Base-by-base conservation (phyloP, 2,329 filamentous ascomycete genomes). In the Tolypocladium pustulatum region DNA sequence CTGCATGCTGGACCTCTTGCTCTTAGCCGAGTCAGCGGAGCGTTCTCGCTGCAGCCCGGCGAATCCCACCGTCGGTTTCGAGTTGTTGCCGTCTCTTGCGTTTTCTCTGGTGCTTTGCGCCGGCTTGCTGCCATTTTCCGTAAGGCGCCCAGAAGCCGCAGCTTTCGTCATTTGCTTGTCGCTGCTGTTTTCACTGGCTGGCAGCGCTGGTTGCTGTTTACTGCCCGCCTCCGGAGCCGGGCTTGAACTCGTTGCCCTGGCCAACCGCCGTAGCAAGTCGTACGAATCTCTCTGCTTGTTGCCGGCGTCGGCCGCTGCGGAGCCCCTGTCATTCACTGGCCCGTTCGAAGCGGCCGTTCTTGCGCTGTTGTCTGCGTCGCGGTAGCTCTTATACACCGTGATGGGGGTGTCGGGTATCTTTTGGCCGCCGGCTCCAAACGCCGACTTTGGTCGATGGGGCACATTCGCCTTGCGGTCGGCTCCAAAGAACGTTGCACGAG, bases 261-360 rank as follows among this genome's bases (percentile, higher is more conserved):
- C 77, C 62, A 84, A 70, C 57, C 74, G 75, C 60, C 76, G 77
- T 55, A 83, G 68, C 52, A 82, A 59, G 46, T 83, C 80, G 54
- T 74, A 72, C 4, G 78, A 78, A 59, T 81, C 76, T 27, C 70
- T 72, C 27, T 22, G 53, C 22, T 40, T 27, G 43, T n/a, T 59
- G 56, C 4, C 43, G 37, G 13, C 30, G 6, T 38, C 54, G 30
- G 58, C 49, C 2, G 36, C 38, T 20, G 43, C 55, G 20, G 43
- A 51, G 25, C 38, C 41, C 53, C 54, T 34, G 46, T 55, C 30
- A 34, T 22, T 27, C 22, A 34, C 58, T 32, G 43, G 53, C 46
- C 37, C 53, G 12, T 32, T 46, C 13, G 55, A 32, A 46, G 55
- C 59, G 8, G 15, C 36, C 7, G 49, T 51, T 43, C 52, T 34